Evolutionary conservation across 129 eudicot genomes (phyloP).

Genomic region (Helianthus tuberosus): DNA sequence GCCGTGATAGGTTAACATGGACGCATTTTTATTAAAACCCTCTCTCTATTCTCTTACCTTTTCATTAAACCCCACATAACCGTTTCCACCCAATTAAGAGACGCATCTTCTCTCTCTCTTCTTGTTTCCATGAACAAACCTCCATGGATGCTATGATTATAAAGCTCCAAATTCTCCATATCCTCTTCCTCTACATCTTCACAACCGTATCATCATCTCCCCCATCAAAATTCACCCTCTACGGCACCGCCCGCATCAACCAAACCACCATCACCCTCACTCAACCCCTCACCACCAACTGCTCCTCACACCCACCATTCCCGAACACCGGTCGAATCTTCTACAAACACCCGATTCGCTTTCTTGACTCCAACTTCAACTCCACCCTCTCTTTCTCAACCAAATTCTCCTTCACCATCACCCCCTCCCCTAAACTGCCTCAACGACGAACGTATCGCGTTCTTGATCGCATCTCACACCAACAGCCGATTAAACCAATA

Average conservation of each 20-base stretch:
- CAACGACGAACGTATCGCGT: conserved; percentile 60
- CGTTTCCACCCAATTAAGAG: no score
- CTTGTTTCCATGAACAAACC: background rate
- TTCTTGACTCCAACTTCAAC: conserved; percentile 42
- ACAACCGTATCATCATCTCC: conserved; percentile 20
- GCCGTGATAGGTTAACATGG: no score
- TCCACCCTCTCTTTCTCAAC: conserved; percentile 49
- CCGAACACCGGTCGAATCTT: conserved; percentile 52
- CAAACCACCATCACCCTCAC: conserved; percentile 55
- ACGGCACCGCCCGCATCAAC: conserved; percentile 46
- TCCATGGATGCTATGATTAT: conserved; percentile 2
- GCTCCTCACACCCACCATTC: conserved; percentile 20
- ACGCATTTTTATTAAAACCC: no score
- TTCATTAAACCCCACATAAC: no score
- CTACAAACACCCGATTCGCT: conserved; percentile 48
- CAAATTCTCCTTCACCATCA: conserved; percentile 47
- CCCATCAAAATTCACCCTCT: conserved; percentile 43
- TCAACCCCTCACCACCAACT: conserved; percentile 32
- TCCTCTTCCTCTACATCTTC: conserved; percentile 17
- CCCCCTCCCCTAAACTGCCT: conserved; percentile 36
- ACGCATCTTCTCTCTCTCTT: no score
- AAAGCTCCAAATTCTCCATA: conserved; percentile 22
- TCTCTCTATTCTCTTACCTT: no score
- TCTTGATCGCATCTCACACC: conserved; percentile 43
- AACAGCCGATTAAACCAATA: background rate